A percentile compares a stretch with the other conserved stretches of the same genome.
Evolutionary conservation across 768 basidiomycete species (phyloP).

Genomic region (Trametes punicea): DNA sequence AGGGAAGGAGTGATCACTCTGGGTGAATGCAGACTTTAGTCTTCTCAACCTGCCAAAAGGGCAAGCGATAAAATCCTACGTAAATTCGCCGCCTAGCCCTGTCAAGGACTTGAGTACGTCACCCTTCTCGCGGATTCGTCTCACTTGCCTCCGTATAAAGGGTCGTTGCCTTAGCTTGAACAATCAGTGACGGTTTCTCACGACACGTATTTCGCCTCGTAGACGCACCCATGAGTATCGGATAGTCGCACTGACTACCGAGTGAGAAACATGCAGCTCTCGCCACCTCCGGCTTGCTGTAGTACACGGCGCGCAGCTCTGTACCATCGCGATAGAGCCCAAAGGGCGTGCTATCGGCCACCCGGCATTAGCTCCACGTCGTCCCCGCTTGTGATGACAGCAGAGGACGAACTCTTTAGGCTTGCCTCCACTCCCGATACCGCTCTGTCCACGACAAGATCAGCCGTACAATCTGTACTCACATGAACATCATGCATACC

Average conservation of each 20-base stretch:
- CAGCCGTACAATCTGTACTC: neutral
- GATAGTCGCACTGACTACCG: conserved; percentile 66
- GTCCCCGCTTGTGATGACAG: too few species aligned
- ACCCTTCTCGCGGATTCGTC: neutral
- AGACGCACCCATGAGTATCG: conserved; percentile 62
- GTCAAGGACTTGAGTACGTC: neutral
- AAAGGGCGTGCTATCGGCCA: conserved; percentile 55
- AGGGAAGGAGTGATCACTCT: conserved; percentile 76
- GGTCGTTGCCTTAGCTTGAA: conserved; percentile 58
- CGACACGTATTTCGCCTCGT: neutral
- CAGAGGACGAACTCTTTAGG: conserved; percentile 83
- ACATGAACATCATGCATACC: conserved; percentile 34
- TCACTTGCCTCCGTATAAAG: conserved; percentile 64
- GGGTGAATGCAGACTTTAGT: neutral
- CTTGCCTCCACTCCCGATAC: conserved; percentile 62
- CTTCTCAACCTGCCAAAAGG: neutral
- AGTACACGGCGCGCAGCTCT: conserved; percentile 71
- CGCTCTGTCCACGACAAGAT: conserved; percentile 44
- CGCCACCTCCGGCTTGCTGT: conserved; percentile 62
- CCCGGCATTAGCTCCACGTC: too few species aligned
- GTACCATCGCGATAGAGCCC: conserved; percentile 78
- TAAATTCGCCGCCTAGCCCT: conserved; percentile 78
- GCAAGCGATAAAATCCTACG: conserved; percentile 44
- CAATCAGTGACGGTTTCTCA: neutral
- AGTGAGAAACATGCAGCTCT: conserved; percentile 64